Evolutionary conservation across 1,284 basidiomycete species (phyloP), one percentile per base, ranked within the genome.

Genomic region (Irpex sp.): DNA sequence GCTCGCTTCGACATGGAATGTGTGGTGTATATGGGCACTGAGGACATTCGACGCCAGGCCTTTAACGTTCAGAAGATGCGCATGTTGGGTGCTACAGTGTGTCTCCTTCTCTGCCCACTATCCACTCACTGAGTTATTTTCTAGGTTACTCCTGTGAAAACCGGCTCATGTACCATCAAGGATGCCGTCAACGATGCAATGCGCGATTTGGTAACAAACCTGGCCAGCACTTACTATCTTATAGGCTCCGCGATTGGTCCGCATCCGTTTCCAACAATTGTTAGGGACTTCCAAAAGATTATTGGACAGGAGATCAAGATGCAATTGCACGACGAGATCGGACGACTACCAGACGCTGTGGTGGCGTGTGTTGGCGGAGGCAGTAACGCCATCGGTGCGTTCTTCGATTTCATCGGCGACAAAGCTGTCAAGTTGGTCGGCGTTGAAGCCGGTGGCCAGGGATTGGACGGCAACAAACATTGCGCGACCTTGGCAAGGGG

Each of bases 291-390:
- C 86, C 97, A 99, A 77, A 88, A 91, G 68, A 86, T 99, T 58
- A 99, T 99, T 68, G 92, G 97, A 3, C 83, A 90, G 72, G 97
- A 99, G 78, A 97, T 98, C 80, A 98, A 96, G 78, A 78, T 81
- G 58, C 97, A 99, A 77, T 74, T 98, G 65, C 77, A 86, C 57
- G 90, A 87, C 62, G 80, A 79, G 65, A 83, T 83, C 54, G 92
- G 92, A 57, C 95, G 94, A 76, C 85, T 99, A 4, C 97, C 97
- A 5, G 95, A 98, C 68, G 94, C 88, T 2, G 88, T 99, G 33
- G 90, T 99, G 3, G 97, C 97, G 9, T 99, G 97, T 75, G 97
- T 99, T 51, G 97, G 97, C 51, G 97, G 97, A 63, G 97, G 97
- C 3, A 94, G 91, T 72, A 99, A 99, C 75, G 94, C 97, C 15